phyloP scores from a whole-genome alignment of 768 basidiomycete genomes.

The Mycena belliarum region DNA sequence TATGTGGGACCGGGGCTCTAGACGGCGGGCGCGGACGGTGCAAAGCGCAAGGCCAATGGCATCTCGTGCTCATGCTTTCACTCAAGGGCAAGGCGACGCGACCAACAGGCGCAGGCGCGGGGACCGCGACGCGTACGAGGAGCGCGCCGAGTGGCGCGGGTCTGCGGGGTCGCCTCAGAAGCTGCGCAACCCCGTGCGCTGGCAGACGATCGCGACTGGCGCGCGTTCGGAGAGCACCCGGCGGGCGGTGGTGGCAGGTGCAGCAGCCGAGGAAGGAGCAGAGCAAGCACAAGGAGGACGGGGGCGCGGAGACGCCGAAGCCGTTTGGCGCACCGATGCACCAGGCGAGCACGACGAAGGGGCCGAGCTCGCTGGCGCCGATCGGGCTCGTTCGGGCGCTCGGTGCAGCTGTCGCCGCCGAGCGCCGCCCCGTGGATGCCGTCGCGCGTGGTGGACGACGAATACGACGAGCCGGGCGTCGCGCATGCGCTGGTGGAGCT shows the following conservation, averaged over 20 bases:
- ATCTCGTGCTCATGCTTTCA: conserved; percentile 83
- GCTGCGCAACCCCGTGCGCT: conserved; percentile 28
- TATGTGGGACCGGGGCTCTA: conserved; percentile 60
- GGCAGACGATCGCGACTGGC: conserved; percentile 14
- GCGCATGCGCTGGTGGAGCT: conserved; percentile 83
- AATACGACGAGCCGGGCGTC: conserved; percentile 89
- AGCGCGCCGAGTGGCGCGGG: conserved; percentile 35
- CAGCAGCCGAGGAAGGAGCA: conserved; percentile 52
- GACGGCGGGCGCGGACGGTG: conserved; percentile 69
- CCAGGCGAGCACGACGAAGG: conserved; percentile 34
- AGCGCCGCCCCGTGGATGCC: conserved; percentile 60
- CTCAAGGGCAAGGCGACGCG: conserved; percentile 78
- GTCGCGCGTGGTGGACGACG: conserved; percentile 79
- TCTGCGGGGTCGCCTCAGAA: conserved; percentile 26
- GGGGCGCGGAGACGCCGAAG: conserved; percentile 49
- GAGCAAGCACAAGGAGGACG: conserved; percentile 46
- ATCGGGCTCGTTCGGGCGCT: conserved; percentile 59
- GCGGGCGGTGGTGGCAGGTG: background rate
- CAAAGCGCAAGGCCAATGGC: conserved; percentile 65
- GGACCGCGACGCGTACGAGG: conserved; percentile 32
- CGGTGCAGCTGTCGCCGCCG: conserved; percentile 73
- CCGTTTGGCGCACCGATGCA: conserved; percentile 31
- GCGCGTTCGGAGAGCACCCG: conserved; percentile 45
- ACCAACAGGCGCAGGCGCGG: too few relatives aligned
- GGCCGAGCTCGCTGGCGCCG: conserved; percentile 57